Percentiles rank a stretch among this genome's conserved stretches.
These are phyloP conservation scores for Gracilaria gracilis DNA, from an alignment of 23 red algal species.

Conservation along the genomic window DNA sequence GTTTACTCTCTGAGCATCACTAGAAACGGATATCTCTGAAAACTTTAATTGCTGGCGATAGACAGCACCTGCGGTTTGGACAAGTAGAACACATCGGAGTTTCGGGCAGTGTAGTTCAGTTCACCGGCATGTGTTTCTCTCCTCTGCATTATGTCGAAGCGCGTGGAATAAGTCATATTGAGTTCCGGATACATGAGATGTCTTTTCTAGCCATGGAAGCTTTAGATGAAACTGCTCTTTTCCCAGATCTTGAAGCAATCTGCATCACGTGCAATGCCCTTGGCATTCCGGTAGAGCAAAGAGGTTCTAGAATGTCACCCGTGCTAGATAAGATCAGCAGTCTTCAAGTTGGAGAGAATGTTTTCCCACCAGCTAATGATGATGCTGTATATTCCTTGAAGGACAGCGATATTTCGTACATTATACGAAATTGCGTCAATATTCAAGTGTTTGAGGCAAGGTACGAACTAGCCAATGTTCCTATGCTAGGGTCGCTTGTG, in stretches of 20 bases:
- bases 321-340: background rate
- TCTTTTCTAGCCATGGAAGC: conserved; percentile 6
- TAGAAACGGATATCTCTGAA: background rate
- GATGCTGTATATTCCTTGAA: background rate
- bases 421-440: background rate
- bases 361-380: background rate
- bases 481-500: background rate
- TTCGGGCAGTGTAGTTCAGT: too few relatives aligned
- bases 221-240: conserved; percentile 7
- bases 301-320: background rate
- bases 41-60: conserved; percentile 6
- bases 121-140: too few relatives aligned
- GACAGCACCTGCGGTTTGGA: conserved; percentile 5
- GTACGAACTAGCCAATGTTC: conserved; percentile 1
- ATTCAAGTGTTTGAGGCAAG: background rate
- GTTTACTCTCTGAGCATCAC: conserved; percentile 7
- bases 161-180: too few relatives aligned
- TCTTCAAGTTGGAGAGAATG: background rate
- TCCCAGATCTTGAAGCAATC: conserved; percentile 5
- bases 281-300: background rate
- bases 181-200: background rate
- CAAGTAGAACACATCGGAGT: too few relatives aligned
- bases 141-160: too few relatives aligned
- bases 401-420: conserved; percentile 7
- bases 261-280: conserved; percentile 1